These are phyloP conservation scores for Geranium rotundifolium DNA, from an alignment of 345 rosid genomes.

Conservation along the genomic window DNA sequence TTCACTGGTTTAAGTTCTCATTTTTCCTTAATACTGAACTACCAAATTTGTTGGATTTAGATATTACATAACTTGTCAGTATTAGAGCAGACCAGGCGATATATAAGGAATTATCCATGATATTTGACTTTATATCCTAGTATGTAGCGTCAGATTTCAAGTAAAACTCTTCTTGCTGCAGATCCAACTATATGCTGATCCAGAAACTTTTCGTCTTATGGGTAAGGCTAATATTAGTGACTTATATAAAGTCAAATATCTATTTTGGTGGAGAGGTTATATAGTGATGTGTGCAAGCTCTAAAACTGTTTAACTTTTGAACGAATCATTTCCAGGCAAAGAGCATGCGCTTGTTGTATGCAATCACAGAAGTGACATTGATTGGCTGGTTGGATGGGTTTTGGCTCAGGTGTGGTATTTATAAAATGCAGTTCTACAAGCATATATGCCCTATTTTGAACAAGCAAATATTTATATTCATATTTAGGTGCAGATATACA, in stretches of 20 bases:
- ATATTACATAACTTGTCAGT: too few species aligned
- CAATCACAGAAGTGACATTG: slow-evolving; percentile 89
- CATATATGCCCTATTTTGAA: background rate
- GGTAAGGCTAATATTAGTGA: slow-evolving; percentile 33
- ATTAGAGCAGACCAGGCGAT: too few species aligned
- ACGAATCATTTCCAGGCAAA: slow-evolving; percentile 37
- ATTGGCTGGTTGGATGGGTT: slow-evolving; percentile 96
- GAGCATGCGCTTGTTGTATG: slow-evolving; percentile 76
- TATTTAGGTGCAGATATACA: background rate
- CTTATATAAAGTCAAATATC: too few species aligned
- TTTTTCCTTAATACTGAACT: too few species aligned
- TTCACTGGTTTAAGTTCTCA: too few species aligned
- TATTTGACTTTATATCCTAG: background rate
- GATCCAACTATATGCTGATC: slow-evolving; percentile 67
- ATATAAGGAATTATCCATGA: too few species aligned
- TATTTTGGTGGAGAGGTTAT: background rate
- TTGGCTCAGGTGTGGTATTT: slow-evolving; percentile 65
- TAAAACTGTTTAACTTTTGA: too few species aligned
- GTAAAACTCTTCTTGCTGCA: slow-evolving; percentile 24
- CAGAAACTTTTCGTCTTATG: slow-evolving; percentile 57
- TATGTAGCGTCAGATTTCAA: background rate
- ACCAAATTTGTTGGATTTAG: too few species aligned
- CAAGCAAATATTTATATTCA: background rate
- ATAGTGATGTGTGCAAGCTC: background rate
- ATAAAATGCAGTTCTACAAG: slow-evolving; percentile 7